Conservation (phyloP, 2,329 filamentous ascomycete genomes). For the Furcasterigmium sp. region DNA sequence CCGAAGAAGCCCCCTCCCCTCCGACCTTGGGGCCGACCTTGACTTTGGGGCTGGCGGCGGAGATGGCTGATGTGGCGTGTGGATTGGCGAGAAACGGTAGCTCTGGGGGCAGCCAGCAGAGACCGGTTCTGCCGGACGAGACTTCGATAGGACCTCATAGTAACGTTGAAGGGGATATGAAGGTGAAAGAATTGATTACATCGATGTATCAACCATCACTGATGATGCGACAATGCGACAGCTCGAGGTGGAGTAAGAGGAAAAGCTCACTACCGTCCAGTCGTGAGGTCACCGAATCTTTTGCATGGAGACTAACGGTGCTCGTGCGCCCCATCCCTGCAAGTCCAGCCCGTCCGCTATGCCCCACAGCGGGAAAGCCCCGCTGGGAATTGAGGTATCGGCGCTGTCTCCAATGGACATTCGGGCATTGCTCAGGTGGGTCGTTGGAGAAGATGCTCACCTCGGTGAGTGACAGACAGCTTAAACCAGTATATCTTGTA, state of each 20-base stretch:
- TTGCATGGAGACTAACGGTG: not conserved
- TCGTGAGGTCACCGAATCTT: slow-evolving; percentile 1
- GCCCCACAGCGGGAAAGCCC: not conserved
- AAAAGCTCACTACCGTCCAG: not conserved
- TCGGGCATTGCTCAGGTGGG: not conserved
- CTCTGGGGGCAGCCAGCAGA: slow-evolving; percentile 13
- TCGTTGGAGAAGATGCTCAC: no score
- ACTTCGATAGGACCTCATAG: slow-evolving; percentile 1
- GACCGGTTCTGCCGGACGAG: slow-evolving; percentile 5
- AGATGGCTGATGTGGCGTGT: not conserved
- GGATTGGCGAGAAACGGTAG: slow-evolving; percentile 22
- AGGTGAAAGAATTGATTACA: not conserved
- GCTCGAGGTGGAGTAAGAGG: not conserved
- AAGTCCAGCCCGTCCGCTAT: not conserved
- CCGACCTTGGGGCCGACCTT: no score
- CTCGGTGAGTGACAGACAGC: no score
- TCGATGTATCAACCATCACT: no score
- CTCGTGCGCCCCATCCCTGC: not conserved
- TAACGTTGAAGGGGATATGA: not conserved
- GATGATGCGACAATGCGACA: no score
- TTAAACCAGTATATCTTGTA: no score
- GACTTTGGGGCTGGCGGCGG: slow-evolving; percentile 12
- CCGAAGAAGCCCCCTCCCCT: slow-evolving; percentile 23
- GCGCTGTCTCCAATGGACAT: not conserved
- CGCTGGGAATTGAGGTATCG: no score